These are phyloP conservation scores for Eucalyptus caleyi DNA, from an alignment of 345 rosid species.

Conservation along the genomic window DNA sequence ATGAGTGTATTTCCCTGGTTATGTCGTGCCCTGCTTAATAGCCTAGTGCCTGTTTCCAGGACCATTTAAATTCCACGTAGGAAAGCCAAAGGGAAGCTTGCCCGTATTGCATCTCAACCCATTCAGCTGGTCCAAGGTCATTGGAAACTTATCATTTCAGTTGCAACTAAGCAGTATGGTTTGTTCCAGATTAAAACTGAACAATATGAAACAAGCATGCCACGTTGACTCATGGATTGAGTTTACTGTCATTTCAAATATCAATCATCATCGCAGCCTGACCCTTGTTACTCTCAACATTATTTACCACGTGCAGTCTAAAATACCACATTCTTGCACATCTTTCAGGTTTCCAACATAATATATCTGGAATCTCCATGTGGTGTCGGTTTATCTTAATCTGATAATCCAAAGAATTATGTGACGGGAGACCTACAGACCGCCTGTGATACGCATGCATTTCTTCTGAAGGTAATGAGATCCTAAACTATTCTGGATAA, in stretches of 20 bases:
- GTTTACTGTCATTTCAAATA: neutral
- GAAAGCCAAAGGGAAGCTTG: neutral
- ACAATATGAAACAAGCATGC: neutral
- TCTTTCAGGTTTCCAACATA: conserved; percentile 35
- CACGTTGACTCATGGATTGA: neutral
- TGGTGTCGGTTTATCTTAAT: conserved; percentile 45
- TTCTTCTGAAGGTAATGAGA: conserved; percentile 30
- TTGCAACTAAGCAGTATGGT: neutral
- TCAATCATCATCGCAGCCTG: neutral
- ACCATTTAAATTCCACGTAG: conserved; percentile 7
- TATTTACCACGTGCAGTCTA: neutral
- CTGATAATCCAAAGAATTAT: conserved; percentile 3
- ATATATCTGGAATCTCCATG: conserved; percentile 46
- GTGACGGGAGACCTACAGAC: conserved; percentile 18
- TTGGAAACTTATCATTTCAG: neutral
- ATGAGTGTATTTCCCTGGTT: neutral
- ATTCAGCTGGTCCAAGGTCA: conserved; percentile 15
- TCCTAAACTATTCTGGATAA: neutral
- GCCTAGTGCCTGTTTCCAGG: neutral
- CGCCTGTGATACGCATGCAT: conserved; percentile 27
- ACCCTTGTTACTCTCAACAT: neutral
- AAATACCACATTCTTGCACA: neutral
- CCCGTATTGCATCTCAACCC: conserved; percentile 6
- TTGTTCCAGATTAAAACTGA: neutral
- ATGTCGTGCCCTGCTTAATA: neutral